These are phyloP conservation scores for Globisporangium yorkense DNA, from an alignment of 352 stramenopile genomes.

Conservation along the genomic window DNA sequence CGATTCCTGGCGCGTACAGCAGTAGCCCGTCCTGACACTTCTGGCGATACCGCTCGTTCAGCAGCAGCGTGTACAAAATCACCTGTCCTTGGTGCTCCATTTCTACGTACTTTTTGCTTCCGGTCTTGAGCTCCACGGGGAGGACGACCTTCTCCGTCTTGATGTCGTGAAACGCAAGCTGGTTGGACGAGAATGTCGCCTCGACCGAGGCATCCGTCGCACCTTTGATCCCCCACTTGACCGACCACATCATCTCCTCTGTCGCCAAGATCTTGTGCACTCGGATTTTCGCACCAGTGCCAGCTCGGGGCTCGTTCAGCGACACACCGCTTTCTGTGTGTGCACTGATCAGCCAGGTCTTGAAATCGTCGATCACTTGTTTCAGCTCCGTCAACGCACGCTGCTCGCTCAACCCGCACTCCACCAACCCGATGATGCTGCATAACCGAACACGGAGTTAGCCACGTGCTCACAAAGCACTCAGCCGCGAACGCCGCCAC, in stretches of 20 bases:
- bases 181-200: slow-evolving; percentile 24
- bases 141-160: slow-evolving; percentile 28
- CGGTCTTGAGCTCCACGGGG: slow-evolving; percentile 87
- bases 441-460: slow-evolving; percentile 9
- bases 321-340: slow-evolving; percentile 7
- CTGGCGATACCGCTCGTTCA: slow-evolving; percentile 73
- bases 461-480: background rate
- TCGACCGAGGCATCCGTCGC: slow-evolving; percentile 68
- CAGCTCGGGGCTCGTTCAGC: slow-evolving; percentile 30
- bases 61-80: slow-evolving; percentile 83
- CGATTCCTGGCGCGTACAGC: slow-evolving; percentile 65
- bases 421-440: slow-evolving; percentile 64
- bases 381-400: slow-evolving; percentile 45
- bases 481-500: background rate
- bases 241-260: slow-evolving; percentile 84
- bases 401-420: slow-evolving; percentile 59
- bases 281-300: slow-evolving; percentile 20
- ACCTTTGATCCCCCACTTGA: slow-evolving; percentile 81
- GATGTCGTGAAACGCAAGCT: background rate
- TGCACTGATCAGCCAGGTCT: slow-evolving; percentile 31
- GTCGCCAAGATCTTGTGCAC: slow-evolving; percentile 54
- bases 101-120: slow-evolving; percentile 51
- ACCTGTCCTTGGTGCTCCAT: slow-evolving; percentile 81
- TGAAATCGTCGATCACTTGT: slow-evolving; percentile 51
- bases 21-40: slow-evolving; percentile 54